Base-by-base conservation (phyloP, 768 basidiomycete species). In the Scleroderma bovista region DNA sequence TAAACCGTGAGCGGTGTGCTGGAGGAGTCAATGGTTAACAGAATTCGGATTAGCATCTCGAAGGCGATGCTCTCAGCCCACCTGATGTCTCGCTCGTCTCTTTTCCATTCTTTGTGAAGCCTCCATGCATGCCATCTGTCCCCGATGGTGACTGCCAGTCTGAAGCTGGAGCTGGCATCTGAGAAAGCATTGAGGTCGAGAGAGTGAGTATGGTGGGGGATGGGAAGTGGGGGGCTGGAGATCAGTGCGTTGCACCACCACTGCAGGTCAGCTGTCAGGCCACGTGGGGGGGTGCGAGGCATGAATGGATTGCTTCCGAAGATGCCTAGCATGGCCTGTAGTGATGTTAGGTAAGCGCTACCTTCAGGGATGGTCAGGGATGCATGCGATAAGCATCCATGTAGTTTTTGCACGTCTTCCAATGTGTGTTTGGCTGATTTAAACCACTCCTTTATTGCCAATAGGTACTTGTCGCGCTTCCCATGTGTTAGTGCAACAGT, bases 11-110 rank as follows among this genome's bases (percentile, higher is more conserved):
- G 40, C 63, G 59, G 4, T 33, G 6, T 23, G 17, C 6, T 33
- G 36, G 15, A 8, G 19, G 6, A 33, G 40, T 12, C 3, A 6
- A 22, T 4, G 4, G 12, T 15, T 12, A 34, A 57, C 26, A 49
- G 1, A 23, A 54, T 39, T 9, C 17, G 39, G 34, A 67, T 54
- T 20, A 76, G 69, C 32, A 76, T 56, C 29, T 73, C 60, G 54
- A 78, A 75, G 1, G 72, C 73, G 23, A 76, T 57, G 0, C 72
- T 72, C 55, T 78, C 74, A 6, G 73, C 74, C 74, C 76, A 78
- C 0, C 60, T 60, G 51, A 78, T 78, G 48, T 76, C 71, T 2
- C 66, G 24, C 42, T 26, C 60, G 52, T 2, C 50, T 32, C 3
- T 11, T 31, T 37, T 62, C 71, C 71, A 74, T 0, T 62, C 63